Conservation (phyloP, 1,284 basidiomycete species). For the Meripilus lineatus region DNA sequence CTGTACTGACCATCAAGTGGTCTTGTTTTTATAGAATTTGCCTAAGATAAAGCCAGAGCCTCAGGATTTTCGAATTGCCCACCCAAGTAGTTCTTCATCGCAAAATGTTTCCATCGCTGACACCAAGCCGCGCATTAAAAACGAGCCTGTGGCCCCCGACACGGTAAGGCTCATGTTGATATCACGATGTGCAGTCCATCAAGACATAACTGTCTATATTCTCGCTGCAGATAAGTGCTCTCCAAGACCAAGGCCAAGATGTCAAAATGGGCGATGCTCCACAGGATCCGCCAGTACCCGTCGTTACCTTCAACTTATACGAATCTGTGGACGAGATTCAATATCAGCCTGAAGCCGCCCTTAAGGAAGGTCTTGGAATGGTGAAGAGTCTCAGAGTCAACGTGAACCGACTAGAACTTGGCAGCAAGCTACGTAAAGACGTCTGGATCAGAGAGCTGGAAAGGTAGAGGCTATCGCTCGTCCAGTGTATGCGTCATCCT, state of each 20-base stretch:
- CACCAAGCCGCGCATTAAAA: conserved; percentile 23
- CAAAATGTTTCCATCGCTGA: too few species aligned
- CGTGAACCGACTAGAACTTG: conserved; percentile 43
- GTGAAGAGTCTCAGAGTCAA: conserved; percentile 40
- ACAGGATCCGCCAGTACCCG: background rate
- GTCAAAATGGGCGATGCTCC: conserved; percentile 7
- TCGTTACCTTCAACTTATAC: conserved; percentile 20
- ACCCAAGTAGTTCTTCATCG: too few species aligned
- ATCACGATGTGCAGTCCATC: too few species aligned
- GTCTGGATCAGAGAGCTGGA: conserved; percentile 55
- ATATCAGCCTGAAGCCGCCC: conserved; percentile 44
- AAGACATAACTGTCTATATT: too few species aligned
- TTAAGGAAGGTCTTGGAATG: conserved; percentile 50
- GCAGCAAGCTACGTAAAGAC: conserved; percentile 50
- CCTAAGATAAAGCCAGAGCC: too few species aligned
- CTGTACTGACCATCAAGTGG: too few species aligned
- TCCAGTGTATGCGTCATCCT: conserved; percentile 2
- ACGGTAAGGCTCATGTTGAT: too few species aligned
- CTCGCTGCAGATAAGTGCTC: too few species aligned
- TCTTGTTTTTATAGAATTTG: too few species aligned
- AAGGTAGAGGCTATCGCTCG: conserved; percentile 31
- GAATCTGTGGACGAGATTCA: conserved; percentile 35
- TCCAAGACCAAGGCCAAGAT: too few species aligned
- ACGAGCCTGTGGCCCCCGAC: conserved; percentile 30
- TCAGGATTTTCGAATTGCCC: too few species aligned